Base-by-base conservation (phyloP, 768 basidiomycete genomes). In the Boletus tomentosulus region DNA sequence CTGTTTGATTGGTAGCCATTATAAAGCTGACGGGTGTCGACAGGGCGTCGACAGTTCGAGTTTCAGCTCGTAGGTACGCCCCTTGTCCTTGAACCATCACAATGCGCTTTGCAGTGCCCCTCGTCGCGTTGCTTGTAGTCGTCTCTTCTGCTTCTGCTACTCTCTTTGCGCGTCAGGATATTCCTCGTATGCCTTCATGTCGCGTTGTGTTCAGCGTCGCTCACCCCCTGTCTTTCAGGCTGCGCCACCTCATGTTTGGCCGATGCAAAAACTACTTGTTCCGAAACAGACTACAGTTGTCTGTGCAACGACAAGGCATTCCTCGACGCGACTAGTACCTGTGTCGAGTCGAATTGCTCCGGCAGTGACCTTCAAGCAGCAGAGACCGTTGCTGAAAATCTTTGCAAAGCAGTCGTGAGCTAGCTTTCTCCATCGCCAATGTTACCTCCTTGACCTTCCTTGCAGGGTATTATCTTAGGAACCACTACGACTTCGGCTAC, bases 381-480 rank as follows among this genome's bases (percentile, higher is more conserved):
- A n/a, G 64, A 77, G 48, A 19, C 51, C 0, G 67, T 64, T 50
- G 77, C 84, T 6, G 66, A 74, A 46, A 45, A 57, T 2, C 58
- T 80, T 41, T 86, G 85, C 56, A 63, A 62, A 0, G 67, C 73
- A 42, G 82, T 78, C 39, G 84, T 85, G 71, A 52, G 80, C 9
- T n/a, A 15, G 7, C 35, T 7, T 27, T 2, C 12, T 10, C 7
- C 19, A 6, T 28, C 25, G 10, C 7, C 37, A 27, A 38, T 7
- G 25, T 25, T 51, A 25, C 28, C 22, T 19, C 16, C 5, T 31
- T 47, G 25, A 54, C 16, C 24, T 50, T 45, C 44, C 43, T 50
- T 57, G 15, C 57, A 85, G 83, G 81, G 81, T 53, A 79, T 85
- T 6, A 81, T 78, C 6, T 68, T 85, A 57, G 76, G 67, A 9